Conservation (phyloP, 2,329 filamentous ascomycete species). For the Diaporthe citrichinensis region DNA sequence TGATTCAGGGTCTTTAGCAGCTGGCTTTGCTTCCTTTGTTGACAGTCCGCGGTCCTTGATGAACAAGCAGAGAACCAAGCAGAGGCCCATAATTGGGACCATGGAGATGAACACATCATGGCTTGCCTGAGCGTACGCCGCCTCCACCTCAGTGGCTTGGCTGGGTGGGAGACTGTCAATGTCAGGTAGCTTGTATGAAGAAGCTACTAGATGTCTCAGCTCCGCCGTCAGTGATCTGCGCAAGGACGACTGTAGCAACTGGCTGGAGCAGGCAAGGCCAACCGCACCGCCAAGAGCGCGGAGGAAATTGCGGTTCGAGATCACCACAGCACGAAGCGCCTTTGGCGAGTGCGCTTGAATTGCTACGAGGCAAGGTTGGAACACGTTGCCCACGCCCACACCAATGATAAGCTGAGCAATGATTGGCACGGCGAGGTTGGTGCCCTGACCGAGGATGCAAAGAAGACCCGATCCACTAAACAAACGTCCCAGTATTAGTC, state of each 20-base stretch:
- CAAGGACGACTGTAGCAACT: slow-evolving; percentile 26
- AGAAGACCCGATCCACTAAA: slow-evolving; percentile 52
- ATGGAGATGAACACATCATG: slow-evolving; percentile 23
- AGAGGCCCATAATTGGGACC: slow-evolving; percentile 14
- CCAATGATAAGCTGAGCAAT: slow-evolving; percentile 52
- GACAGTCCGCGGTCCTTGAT: slow-evolving; percentile 25
- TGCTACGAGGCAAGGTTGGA: slow-evolving; percentile 55
- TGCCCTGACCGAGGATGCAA: slow-evolving; percentile 47
- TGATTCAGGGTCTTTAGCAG: neutral
- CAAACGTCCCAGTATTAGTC: slow-evolving; percentile 27
- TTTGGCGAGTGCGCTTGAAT: slow-evolving; percentile 54
- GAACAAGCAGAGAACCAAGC: slow-evolving; percentile 18
- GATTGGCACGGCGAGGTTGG: slow-evolving; percentile 48
- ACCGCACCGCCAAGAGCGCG: slow-evolving; percentile 54
- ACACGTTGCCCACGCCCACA: slow-evolving; percentile 51
- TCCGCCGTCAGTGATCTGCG: slow-evolving; percentile 6
- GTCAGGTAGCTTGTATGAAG: slow-evolving; percentile 16
- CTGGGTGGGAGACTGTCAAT: neutral
- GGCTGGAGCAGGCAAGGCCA: slow-evolving; percentile 46
- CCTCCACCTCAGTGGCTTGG: neutral
- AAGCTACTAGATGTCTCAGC: neutral
- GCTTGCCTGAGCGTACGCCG: slow-evolving; percentile 24
- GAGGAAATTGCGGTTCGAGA: slow-evolving; percentile 55
- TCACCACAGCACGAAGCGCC: slow-evolving; percentile 55
- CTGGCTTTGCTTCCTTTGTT: neutral